Conservation (phyloP, 2,329 filamentous ascomycete species). For the Didymella exigua region DNA sequence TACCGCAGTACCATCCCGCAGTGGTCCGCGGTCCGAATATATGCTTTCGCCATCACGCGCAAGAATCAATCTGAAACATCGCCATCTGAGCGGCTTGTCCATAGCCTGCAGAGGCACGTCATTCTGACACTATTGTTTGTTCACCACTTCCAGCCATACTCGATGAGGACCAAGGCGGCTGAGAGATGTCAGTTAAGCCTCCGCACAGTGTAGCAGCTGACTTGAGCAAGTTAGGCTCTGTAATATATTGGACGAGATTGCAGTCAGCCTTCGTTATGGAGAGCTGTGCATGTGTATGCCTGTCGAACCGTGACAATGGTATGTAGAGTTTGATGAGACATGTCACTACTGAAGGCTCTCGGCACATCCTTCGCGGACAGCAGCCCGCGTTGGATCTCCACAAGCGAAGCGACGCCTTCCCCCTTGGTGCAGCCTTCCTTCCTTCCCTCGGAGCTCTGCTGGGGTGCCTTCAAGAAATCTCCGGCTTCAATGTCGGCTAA, state of each 20-base stretch:
- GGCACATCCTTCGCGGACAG: not conserved
- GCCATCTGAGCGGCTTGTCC: not conserved
- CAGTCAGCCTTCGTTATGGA: not conserved
- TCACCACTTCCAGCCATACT: not conserved
- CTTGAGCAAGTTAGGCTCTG: not conserved
- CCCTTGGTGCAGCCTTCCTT: conserved; percentile 2
- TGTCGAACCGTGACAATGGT: not conserved
- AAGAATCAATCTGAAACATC: conserved; percentile 15
- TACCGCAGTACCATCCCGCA: not conserved
- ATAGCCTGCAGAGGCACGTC: not conserved
- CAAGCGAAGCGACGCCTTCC: conserved; percentile 11
- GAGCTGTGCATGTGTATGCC: conserved; percentile 1
- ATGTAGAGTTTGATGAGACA: not conserved
- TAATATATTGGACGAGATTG: not conserved
- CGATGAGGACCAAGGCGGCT: not conserved
- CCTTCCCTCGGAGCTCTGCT: not conserved
- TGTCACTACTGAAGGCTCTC: not conserved
- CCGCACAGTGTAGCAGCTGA: not conserved
- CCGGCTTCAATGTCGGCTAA: conserved; percentile 5
- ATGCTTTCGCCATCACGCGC: not conserved
- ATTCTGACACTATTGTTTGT: not conserved
- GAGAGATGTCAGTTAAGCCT: not conserved
- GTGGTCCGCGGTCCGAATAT: conserved; percentile 8
- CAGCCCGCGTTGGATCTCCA: conserved; percentile 1
- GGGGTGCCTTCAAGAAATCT: conserved; percentile 2